phyloP scores from a whole-genome alignment of 2,329 filamentous ascomycete genomes.

The Ophiocordyceps camponoti-rufipedis region DNA sequence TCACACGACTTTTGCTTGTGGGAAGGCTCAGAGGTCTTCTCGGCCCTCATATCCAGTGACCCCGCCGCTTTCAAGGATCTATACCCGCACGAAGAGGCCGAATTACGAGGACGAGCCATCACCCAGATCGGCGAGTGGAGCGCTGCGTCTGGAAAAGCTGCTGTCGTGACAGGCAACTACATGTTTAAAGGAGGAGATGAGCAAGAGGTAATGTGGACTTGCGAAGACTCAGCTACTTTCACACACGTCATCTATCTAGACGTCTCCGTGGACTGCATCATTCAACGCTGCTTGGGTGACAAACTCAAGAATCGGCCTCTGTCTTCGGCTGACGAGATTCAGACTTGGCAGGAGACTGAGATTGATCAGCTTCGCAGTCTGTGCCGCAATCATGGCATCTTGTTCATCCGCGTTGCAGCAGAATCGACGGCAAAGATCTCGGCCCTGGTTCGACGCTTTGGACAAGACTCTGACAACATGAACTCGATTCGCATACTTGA shows the following conservation, averaged over 20 bases:
- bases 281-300: conserved; percentile 19
- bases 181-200: conserved; percentile 31
- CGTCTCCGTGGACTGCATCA: conserved; percentile 16
- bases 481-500: conserved; percentile 16
- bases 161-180: conserved; percentile 35
- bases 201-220: conserved; percentile 18
- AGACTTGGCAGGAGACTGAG: conserved; percentile 29
- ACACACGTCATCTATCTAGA: conserved; percentile 42
- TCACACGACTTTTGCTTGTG: conserved; percentile 22
- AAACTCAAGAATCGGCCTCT: conserved; percentile 13
- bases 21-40: conserved; percentile 33
- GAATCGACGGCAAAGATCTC: conserved; percentile 9
- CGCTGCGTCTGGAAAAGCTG: conserved; percentile 12
- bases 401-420: conserved; percentile 19
- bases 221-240: conserved; percentile 24
- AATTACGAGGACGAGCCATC: conserved; percentile 26
- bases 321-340: conserved; percentile 18
- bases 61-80: conserved; percentile 26
- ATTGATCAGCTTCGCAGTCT: conserved; percentile 19
- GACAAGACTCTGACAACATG: conserved; percentile 2
- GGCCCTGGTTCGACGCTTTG: conserved; percentile 4
- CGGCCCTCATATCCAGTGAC: conserved; percentile 21
- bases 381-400: conserved; percentile 25
- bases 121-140: conserved; percentile 20
- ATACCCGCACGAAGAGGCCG: conserved; percentile 14